Conservation (phyloP, 106 monocot species). For the Dioscorea dumetorum region DNA sequence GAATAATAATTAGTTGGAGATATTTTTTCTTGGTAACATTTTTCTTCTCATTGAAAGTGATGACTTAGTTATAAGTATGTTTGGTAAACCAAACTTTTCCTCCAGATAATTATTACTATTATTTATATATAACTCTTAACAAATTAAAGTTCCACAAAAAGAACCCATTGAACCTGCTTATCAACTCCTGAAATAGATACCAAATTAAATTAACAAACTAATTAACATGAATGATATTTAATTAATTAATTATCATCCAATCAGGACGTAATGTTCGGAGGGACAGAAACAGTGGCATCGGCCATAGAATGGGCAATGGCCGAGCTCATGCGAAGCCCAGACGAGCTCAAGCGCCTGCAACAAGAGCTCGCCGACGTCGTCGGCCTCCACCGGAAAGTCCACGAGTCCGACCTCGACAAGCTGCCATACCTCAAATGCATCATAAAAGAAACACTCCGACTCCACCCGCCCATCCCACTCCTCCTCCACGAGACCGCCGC, state of each 20-base stretch:
- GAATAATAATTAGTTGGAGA: not conserved
- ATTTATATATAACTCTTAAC: too few species aligned
- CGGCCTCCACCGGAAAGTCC: slow-evolving; percentile 51
- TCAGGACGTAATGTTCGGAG: slow-evolving; percentile 87
- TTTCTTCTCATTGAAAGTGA: not conserved
- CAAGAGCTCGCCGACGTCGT: slow-evolving; percentile 42
- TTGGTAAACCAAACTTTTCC: not conserved
- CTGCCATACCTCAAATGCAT: slow-evolving; percentile 58
- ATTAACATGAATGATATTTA: too few species aligned
- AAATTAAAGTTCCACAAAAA: not conserved
- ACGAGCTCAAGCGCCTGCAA: slow-evolving; percentile 38
- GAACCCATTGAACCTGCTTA: not conserved
- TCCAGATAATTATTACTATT: too few species aligned
- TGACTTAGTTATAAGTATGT: not conserved
- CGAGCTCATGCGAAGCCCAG: slow-evolving; percentile 59
- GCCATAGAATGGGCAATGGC: slow-evolving; percentile 80
- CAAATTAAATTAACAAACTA: too few species aligned
- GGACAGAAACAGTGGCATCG: slow-evolving; percentile 77
- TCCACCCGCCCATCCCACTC: slow-evolving; percentile 78
- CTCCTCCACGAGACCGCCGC: slow-evolving; percentile 64
- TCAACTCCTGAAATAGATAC: too few species aligned
- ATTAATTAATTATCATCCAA: too few species aligned
- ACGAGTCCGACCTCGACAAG: slow-evolving; percentile 57
- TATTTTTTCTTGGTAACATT: not conserved
- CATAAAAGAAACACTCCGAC: slow-evolving; percentile 79